Evolutionary conservation across 495 filamentous ascomycete genomes (phyloP), one percentile per base, ranked within the genome.

Genomic region (Penicillium taxi): DNA sequence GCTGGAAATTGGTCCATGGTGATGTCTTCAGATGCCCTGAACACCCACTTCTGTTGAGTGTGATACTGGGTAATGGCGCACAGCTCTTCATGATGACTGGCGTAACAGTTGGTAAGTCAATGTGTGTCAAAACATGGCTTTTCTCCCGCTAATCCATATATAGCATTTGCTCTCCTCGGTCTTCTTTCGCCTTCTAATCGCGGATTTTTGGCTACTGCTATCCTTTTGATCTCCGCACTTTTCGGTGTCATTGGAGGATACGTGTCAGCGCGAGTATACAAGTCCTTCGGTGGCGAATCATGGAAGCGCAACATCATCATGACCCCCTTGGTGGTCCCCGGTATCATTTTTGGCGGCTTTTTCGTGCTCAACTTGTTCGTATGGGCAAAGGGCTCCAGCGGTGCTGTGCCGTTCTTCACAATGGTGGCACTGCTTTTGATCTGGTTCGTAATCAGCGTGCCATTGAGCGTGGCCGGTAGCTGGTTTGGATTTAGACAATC

Each of bases 11-110:
- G 28, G 89, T 98, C 0, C 91, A 98, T 50, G 91, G 91, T 28
- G 91, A 98, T 61, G 90, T 98, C 26, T 98, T 98, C 72, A 78
- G 91, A 26, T 78, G 85, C 8, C 91, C 91, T 4, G 73, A 77
- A 39, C 78, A 84, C 36, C 83, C 88, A 1, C 70, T 98, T 27
- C 66, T 95, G 5, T 73, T 98, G 14, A 85, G 86, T 54, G 69
- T 98, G 9, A 73, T 98, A 50, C 73, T 96, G 32, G 91, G 91
- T 22, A 96, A 91, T 54, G 91, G 91, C 16, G 84, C 86, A 24
- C 91, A 98, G 62, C 74, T 98, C 9, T 96, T 96, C 57, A 88
- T 91, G 64, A 98, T 98, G 91, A 82, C 86, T 12, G 91, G 89
- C 20, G 81, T 84, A 41, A 96, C 93, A 30, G 94, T 98, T 52